Conservation (phyloP, 2,329 filamentous ascomycete species). For the Stachybotrys chartarum region DNA sequence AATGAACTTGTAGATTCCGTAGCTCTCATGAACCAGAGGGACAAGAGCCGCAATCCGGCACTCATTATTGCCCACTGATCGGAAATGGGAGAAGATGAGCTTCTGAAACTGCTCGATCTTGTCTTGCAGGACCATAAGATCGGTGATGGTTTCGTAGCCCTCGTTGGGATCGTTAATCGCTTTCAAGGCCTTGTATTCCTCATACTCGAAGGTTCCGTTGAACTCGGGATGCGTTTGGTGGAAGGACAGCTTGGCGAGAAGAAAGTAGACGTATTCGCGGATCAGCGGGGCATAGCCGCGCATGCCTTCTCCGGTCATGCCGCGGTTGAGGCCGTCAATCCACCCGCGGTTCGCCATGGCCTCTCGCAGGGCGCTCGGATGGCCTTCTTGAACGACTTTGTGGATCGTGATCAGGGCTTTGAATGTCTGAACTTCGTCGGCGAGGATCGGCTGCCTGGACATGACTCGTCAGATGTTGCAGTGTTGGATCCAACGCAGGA, state of each 20-base stretch:
- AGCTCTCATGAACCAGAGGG: conserved; percentile 92
- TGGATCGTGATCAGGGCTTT: conserved; percentile 96
- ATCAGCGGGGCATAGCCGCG: conserved; percentile 90
- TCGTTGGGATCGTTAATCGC: conserved; percentile 98
- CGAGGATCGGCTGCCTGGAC: conserved; percentile 83
- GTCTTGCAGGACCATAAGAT: conserved; percentile 94
- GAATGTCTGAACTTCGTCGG: conserved; percentile 98
- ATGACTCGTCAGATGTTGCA: conserved; percentile 1
- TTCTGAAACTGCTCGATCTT: conserved; percentile 99
- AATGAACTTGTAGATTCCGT: conserved; percentile 99
- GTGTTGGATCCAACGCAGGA: conserved; percentile 18
- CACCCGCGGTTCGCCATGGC: conserved; percentile 82
- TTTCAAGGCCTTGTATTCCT: conserved; percentile 97
- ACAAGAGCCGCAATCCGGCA: conserved; percentile 92
- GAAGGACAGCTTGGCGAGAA: conserved; percentile 92
- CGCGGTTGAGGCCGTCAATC: conserved; percentile 87
- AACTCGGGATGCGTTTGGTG: conserved; percentile 96
- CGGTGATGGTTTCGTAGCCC: conserved; percentile 92
- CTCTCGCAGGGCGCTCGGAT: conserved; percentile 79
- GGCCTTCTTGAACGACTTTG: conserved; percentile 95
- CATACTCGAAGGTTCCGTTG: conserved; percentile 97
- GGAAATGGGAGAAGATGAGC: conserved; percentile 95
- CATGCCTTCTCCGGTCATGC: conserved; percentile 74
- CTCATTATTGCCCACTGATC: conserved; percentile 86
- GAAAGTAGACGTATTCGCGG: conserved; percentile 92